These are phyloP conservation scores for Bryoglossum gracile DNA, from an alignment of 495 filamentous ascomycete genomes.

Conservation along the genomic window DNA sequence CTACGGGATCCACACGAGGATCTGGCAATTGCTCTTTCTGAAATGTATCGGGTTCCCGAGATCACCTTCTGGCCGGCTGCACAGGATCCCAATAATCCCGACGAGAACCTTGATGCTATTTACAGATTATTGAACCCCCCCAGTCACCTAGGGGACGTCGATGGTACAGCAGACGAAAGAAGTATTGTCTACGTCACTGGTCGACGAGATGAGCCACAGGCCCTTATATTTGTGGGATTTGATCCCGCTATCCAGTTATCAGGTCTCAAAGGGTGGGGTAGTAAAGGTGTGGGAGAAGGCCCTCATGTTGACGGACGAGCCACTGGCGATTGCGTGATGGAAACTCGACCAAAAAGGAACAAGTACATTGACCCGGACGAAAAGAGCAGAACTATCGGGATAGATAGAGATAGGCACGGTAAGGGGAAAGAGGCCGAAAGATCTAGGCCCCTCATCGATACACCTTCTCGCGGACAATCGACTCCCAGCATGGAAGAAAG, in stretches of 20 bases:
- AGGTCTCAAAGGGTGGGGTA: slow-evolving; percentile 25
- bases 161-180: slow-evolving; percentile 53
- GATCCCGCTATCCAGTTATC: slow-evolving; percentile 46
- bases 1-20: slow-evolving; percentile 9
- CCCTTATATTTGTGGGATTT: slow-evolving; percentile 56
- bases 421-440: slow-evolving; percentile 17
- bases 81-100: slow-evolving; percentile 27
- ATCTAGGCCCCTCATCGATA: neutral
- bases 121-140: slow-evolving; percentile 51
- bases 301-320: slow-evolving; percentile 21
- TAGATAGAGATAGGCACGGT: slow-evolving; percentile 18
- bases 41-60: slow-evolving; percentile 42
- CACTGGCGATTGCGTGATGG: neutral
- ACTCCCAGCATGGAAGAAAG: too few species aligned
- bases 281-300: slow-evolving; percentile 20
- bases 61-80: slow-evolving; percentile 53
- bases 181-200: slow-evolving; percentile 50
- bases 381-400: slow-evolving; percentile 14
- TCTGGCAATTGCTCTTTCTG: slow-evolving; percentile 31
- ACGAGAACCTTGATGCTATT: slow-evolving; percentile 36
- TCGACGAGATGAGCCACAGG: slow-evolving; percentile 31
- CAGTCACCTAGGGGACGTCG: slow-evolving; percentile 37
- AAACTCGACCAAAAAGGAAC: neutral
- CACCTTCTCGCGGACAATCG: neutral
- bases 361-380: slow-evolving; percentile 16